Evolutionary conservation across 495 filamentous ascomycete species (phyloP).

Genomic region (Platismatia glauca): DNA sequence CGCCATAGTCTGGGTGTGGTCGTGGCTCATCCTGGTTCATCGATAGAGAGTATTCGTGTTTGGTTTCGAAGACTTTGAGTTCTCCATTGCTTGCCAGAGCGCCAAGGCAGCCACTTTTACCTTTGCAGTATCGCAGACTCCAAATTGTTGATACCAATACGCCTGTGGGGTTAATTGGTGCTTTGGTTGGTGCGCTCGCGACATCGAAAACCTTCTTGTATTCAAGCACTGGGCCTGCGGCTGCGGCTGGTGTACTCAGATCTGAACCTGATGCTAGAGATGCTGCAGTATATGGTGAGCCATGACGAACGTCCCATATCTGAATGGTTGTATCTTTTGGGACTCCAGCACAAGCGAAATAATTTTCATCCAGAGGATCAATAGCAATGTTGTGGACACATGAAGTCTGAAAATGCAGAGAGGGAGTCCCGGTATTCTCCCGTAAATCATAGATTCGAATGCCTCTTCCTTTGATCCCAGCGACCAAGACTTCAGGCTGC

Average conservation of each 20-base stretch:
- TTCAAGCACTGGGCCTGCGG: conserved; percentile 47
- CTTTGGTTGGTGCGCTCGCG: conserved; percentile 20
- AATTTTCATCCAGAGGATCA: conserved; percentile 83
- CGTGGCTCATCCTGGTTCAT: conserved; percentile 12
- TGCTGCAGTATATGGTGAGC: conserved; percentile 39
- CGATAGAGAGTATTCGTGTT: conserved; percentile 47
- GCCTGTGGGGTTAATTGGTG: conserved; percentile 43
- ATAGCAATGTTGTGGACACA: conserved; percentile 88
- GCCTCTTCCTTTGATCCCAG: conserved; percentile 76
- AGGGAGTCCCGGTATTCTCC: conserved; percentile 49
- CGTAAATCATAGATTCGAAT: conserved; percentile 84
- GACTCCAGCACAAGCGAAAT: conserved; percentile 80
- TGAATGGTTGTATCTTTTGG: conserved; percentile 60
- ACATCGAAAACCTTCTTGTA: conserved; percentile 56
- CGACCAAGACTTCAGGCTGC: conserved; percentile 72
- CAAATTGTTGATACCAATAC: conserved; percentile 48
- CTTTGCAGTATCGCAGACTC: conserved; percentile 71
- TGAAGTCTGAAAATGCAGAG: conserved; percentile 60
- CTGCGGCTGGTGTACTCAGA: conserved; percentile 23
- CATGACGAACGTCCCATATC: conserved; percentile 80
- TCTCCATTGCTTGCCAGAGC: conserved; percentile 72
- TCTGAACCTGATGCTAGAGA: conserved; percentile 32
- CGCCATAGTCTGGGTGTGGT: conserved; percentile 19
- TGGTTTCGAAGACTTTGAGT: conserved; percentile 63
- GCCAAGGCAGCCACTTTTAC: conserved; percentile 62